These are phyloP conservation scores for Exophiala xenobiotica DNA, from an alignment of 2,329 filamentous ascomycete genomes.

Conservation along the genomic window DNA sequence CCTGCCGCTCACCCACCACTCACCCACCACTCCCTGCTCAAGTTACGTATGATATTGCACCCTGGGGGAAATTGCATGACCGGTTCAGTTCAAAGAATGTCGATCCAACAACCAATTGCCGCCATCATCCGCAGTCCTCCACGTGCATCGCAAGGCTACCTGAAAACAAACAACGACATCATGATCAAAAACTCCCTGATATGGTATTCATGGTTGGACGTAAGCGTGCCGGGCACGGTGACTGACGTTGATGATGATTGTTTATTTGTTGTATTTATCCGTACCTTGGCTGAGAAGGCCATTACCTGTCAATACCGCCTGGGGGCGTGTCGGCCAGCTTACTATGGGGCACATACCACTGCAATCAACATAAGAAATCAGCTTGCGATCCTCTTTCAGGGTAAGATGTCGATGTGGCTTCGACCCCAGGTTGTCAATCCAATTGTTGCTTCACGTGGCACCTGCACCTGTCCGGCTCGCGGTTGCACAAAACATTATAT, in stretches of 20 bases:
- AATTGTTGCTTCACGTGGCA: slow-evolving; percentile 2
- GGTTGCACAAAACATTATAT: neutral
- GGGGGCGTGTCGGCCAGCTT: neutral
- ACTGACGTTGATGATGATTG: too few species aligned
- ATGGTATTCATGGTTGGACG: too few species aligned
- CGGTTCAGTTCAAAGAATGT: neutral
- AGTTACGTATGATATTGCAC: slow-evolving; percentile 11
- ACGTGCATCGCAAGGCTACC: neutral
- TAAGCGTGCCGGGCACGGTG: too few species aligned
- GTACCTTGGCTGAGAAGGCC: neutral
- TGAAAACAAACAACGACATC: neutral
- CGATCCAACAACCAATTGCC: neutral
- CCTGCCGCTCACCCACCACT: neutral
- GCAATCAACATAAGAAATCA: neutral
- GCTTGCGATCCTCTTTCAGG: neutral
- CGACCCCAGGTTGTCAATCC: neutral
- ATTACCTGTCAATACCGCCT: neutral
- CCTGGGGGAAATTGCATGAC: slow-evolving; percentile 17
- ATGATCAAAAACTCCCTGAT: too few species aligned
- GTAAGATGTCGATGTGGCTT: neutral
- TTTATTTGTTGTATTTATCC: too few species aligned
- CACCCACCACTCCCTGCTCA: neutral
- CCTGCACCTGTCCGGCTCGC: neutral
- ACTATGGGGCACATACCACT: neutral
- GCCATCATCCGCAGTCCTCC: neutral